These are phyloP conservation scores for Urtica urens DNA, from an alignment of 306 rosid genomes.

Conservation along the genomic window DNA sequence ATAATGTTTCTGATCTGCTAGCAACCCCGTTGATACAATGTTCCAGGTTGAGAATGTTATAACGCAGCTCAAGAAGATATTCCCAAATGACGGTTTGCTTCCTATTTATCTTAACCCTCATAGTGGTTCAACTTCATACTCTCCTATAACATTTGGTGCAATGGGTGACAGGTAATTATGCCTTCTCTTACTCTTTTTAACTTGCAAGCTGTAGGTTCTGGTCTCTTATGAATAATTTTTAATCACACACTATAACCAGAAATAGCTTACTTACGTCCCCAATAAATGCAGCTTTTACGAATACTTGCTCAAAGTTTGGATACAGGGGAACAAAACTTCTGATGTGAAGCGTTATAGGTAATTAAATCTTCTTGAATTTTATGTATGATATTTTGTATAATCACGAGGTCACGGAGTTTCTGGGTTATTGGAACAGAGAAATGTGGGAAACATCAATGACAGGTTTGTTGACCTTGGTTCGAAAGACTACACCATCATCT, in stretches of 20 bases:
- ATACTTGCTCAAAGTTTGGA: conserved; percentile 96
- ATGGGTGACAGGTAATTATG: conserved; percentile 91
- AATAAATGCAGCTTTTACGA: conserved; percentile 83
- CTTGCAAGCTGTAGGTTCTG: not conserved
- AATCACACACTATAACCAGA: too few species aligned
- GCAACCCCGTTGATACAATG: conserved; percentile 15
- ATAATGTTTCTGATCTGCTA: not conserved
- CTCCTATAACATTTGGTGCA: conserved; percentile 87
- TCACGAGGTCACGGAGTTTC: not conserved
- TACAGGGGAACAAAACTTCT: conserved; percentile 79
- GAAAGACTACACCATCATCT: conserved; percentile 84
- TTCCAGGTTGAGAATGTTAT: conserved; percentile 88
- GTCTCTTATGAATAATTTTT: not conserved
- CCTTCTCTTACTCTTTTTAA: not conserved
- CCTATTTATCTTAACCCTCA: conserved; percentile 78
- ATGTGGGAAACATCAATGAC: conserved; percentile 99
- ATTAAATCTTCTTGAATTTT: conserved; percentile 15
- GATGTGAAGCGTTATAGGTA: conserved; percentile 78
- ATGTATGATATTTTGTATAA: not conserved
- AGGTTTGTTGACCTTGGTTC: conserved; percentile 62
- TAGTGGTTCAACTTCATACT: conserved; percentile 45
- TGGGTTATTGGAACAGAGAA: conserved; percentile 55
- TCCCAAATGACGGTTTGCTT: conserved; percentile 92
- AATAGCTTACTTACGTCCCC: conserved; percentile 4
- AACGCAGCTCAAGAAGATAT: conserved; percentile 48